Base-by-base conservation (phyloP, 345 rosid genomes). In the Euphorbia lathyris region DNA sequence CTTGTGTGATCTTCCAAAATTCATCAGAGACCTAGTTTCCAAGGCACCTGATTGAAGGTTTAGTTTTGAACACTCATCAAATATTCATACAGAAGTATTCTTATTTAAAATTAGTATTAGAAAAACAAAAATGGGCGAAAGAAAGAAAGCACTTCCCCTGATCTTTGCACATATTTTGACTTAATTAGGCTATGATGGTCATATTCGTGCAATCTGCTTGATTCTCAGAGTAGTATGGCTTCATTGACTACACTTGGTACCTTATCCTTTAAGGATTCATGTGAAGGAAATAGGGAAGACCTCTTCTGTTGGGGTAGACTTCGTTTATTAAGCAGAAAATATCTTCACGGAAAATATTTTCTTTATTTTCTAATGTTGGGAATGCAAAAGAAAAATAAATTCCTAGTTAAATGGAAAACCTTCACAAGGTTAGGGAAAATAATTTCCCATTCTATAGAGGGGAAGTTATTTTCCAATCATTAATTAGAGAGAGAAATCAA, bases 1-100 rank as follows among this genome's bases (percentile, higher is more conserved):
- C 69, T 29, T 56, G 43, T 40, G 1, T 51, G 20, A 55, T 73
- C 48, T 72, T 56, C 53, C 11, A 50, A 25, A 68, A 42, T 22
- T 34, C 14, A 58, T 26, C 22, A 22, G 5, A 30, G 40, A 40
- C 5, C 4, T 34, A 52, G 20, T 25, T 71, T 50, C 19, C 2
- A 7, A 62, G 29, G 50, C 22, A 11, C 29, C 30, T 20, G 27
- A 38, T 7, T n/a, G 29, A 38, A 36, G 25, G 22, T 62, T 0
- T 5, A 62, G 23, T 36, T 32, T 1, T 58, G 19, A 58, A 61
- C 51, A 40, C 10, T 32, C 45, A 11, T 25, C 12, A 30, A 57
- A 29, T 57, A 7, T 12, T 27, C 1, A 2, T 56, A 2, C 10
- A 12, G 19, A 55, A 27, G 6, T 16, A 3, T 57, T 29, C 7